Evolutionary conservation across 2,329 filamentous ascomycete species (phyloP).

Genomic region (Xylariaceae sp.): DNA sequence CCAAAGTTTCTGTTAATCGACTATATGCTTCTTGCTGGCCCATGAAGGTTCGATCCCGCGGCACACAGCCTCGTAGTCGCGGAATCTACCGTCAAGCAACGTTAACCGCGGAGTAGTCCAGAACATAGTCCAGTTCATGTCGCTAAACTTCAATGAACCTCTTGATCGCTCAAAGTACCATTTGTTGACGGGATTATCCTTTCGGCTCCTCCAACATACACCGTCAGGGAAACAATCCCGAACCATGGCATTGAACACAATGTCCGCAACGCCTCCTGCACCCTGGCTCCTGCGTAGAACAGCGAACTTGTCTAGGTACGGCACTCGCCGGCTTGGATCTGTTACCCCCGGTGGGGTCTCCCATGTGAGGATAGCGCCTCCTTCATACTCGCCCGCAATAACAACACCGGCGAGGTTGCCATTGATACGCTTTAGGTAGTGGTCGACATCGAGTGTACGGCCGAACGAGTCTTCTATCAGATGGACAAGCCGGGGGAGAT

Average conservation of each 20-base stretch:
- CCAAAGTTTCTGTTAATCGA: constrained; percentile 44
- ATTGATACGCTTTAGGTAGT: constrained; percentile 79
- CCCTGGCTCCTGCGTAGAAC: constrained; percentile 86
- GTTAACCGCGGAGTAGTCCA: constrained; percentile 77
- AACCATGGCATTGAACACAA: constrained; percentile 95
- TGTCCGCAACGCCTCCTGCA: constrained; percentile 86
- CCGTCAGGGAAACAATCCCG: constrained; percentile 81
- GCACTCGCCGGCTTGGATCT: constrained; percentile 64
- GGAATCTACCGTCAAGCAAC: constrained; percentile 51
- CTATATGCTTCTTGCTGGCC: constrained; percentile 55
- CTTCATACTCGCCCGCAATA: constrained; percentile 94
- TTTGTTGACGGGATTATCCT: constrained; percentile 93
- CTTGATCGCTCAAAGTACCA: constrained; percentile 95
- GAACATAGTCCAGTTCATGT: constrained; percentile 96
- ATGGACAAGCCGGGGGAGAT: constrained; percentile 75
- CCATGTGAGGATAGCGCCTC: constrained; percentile 92
- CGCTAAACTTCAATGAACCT: constrained; percentile 76
- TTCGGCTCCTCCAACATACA: constrained; percentile 87
- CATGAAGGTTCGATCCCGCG: constrained; percentile 59
- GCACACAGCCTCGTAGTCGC: constrained; percentile 73
- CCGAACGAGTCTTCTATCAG: constrained; percentile 93
- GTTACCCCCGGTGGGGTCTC: constrained; percentile 65
- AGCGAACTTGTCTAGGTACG: constrained; percentile 96
- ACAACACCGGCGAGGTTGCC: constrained; percentile 84
- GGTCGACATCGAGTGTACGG: constrained; percentile 73